These are phyloP conservation scores for Colletotrichum tropicicola DNA, from an alignment of 2,329 filamentous ascomycete species.

Conservation along the genomic window DNA sequence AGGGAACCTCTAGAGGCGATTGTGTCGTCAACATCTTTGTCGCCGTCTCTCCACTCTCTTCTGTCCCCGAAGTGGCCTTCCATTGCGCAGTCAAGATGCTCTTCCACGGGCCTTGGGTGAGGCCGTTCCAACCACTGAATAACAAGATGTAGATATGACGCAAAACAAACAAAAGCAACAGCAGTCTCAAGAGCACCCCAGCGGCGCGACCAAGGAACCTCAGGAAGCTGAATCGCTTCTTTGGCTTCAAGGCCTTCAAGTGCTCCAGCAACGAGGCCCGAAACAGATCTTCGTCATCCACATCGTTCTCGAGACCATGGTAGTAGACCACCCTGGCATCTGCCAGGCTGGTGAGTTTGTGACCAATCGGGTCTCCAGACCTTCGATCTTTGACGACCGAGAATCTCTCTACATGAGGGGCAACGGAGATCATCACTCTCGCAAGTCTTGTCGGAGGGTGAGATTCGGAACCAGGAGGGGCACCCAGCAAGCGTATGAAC, in stretches of 20 bases:
- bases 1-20: too few species aligned
- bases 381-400: slow-evolving; percentile 12
- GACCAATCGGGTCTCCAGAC: not conserved
- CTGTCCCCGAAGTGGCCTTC: too few species aligned
- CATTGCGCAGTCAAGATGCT: too few species aligned
- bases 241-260: not conserved
- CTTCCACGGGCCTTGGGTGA: too few species aligned
- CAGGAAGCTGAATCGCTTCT: not conserved
- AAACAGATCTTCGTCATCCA: slow-evolving; percentile 33
- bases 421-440: slow-evolving; percentile 43
- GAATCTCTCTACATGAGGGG: slow-evolving; percentile 37
- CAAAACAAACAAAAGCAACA: too few species aligned
- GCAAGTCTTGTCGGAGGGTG: slow-evolving; percentile 13
- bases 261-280: slow-evolving; percentile 32
- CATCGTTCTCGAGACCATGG: slow-evolving; percentile 33
- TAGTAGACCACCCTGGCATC: slow-evolving; percentile 41
- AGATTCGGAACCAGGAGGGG: not conserved
- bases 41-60: too few species aligned
- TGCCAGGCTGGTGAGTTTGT: slow-evolving; percentile 34
- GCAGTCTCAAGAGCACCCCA: not conserved
- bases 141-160: too few species aligned
- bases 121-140: too few species aligned
- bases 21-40: too few species aligned
- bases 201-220: not conserved
- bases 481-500: not conserved